A percentile compares a stretch with the other conserved stretches of the same genome.
These are phyloP conservation scores for Penstemon barbatus DNA, from an alignment of 257 asterid genomes.

Conservation along the genomic window DNA sequence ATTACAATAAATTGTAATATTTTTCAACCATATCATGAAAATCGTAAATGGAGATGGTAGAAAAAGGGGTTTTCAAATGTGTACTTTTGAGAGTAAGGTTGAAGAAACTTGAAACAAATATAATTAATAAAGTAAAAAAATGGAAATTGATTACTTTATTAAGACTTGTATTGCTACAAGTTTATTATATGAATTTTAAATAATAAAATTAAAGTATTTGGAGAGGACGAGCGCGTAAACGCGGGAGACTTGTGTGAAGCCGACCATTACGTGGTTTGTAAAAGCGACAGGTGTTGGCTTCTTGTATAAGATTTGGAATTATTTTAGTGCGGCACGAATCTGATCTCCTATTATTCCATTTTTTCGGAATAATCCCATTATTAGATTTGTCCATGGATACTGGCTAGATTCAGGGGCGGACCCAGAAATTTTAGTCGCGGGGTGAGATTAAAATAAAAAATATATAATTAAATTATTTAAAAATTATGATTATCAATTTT, in stretches of 20 bases:
- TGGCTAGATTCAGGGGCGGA: too few relatives aligned
- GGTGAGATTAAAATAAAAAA: too few relatives aligned
- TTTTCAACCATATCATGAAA: neutral
- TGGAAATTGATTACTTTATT: too few relatives aligned
- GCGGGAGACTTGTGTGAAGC: neutral
- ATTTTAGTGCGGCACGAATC: too few relatives aligned
- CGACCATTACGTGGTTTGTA: neutral
- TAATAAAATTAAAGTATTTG: neutral
- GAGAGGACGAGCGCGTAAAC: constrained; percentile 2
- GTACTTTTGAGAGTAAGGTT: neutral
- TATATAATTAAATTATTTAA: too few relatives aligned
- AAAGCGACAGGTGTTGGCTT: neutral
- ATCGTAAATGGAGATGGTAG: neutral
- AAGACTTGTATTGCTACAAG: too few relatives aligned
- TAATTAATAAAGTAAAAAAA: neutral
- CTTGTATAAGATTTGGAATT: neutral
- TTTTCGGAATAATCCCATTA: too few relatives aligned
- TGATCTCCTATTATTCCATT: too few relatives aligned
- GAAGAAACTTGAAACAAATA: neutral
- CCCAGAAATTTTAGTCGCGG: too few relatives aligned
- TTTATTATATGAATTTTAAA: too few relatives aligned
- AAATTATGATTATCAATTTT: too few relatives aligned
- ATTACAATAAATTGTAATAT: neutral
- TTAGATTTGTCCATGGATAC: too few relatives aligned
- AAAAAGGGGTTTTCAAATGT: neutral